These are phyloP conservation scores for Suillus sp. DNA, from an alignment of 768 basidiomycete genomes.

Conservation along the genomic window DNA sequence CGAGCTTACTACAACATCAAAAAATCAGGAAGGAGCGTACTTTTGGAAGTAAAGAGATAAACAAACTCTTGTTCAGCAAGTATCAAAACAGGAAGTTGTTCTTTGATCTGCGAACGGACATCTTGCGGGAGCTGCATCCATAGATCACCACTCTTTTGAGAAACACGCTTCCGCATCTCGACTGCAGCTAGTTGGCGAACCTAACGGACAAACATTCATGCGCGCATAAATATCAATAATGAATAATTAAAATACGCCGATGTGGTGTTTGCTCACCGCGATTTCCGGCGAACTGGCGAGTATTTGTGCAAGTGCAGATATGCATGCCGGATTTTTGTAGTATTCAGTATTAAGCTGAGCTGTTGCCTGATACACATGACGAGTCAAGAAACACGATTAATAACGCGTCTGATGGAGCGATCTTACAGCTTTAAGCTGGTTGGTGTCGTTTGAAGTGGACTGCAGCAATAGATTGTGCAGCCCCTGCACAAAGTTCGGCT, in stretches of 20 bases:
- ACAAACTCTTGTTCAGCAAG: conserved; percentile 77
- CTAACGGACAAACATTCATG: conserved; percentile 41
- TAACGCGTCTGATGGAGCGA: conserved; percentile 29
- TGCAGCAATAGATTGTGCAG: conserved; percentile 86
- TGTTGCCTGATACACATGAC: conserved; percentile 65
- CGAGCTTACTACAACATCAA: conserved; percentile 63
- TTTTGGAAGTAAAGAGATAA: background rate
- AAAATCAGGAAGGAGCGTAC: background rate
- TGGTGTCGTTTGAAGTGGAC: conserved; percentile 82
- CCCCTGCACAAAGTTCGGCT: conserved; percentile 77
- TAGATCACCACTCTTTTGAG: conserved; percentile 73
- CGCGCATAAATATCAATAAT: background rate
- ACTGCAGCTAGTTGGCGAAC: conserved; percentile 97
- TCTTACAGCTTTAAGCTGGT: conserved; percentile 84
- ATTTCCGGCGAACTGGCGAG: conserved; percentile 82
- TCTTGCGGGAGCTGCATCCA: conserved; percentile 75
- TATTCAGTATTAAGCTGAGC: conserved; percentile 87
- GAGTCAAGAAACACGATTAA: conserved; percentile 18
- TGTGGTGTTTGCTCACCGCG: conserved; percentile 56
- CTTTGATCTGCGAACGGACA: conserved; percentile 83
- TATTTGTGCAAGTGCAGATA: conserved; percentile 87
- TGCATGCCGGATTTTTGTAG: conserved; percentile 90
- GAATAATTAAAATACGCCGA: conserved; percentile 15
- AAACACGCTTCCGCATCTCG: conserved; percentile 91
- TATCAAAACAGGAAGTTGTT: conserved; percentile 75